Conservation (phyloP, 148 eudicot species). For the Diospyros kaki region DNA sequence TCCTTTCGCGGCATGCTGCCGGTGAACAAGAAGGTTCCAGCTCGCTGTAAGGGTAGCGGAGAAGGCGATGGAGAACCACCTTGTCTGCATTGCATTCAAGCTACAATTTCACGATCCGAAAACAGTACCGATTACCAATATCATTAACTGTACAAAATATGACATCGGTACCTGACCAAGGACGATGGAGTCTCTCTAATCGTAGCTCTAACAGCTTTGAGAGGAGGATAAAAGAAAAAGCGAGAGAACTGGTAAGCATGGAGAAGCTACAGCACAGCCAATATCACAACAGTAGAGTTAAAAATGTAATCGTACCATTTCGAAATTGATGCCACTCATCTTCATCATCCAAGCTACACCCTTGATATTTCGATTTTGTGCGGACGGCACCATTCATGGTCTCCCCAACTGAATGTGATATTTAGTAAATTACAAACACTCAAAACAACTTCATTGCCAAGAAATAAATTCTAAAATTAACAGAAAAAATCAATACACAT, state of each 20-base stretch:
- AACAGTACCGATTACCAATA: neutral
- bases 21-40: slow-evolving; percentile 48
- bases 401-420: slow-evolving; percentile 58
- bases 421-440: slow-evolving; percentile 3
- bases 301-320: slow-evolving; percentile 44
- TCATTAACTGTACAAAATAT: neutral
- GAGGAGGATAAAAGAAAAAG: neutral
- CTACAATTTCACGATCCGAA: neutral
- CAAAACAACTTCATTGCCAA: neutral
- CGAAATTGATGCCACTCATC: slow-evolving; percentile 76
- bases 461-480: neutral
- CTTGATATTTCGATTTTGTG: slow-evolving; percentile 45
- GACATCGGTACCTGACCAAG: slow-evolving; percentile 37
- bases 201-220: slow-evolving; percentile 64
- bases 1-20: slow-evolving; percentile 49
- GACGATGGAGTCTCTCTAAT: slow-evolving; percentile 49
- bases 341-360: slow-evolving; percentile 54
- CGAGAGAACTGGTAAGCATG: neutral
- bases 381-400: slow-evolving; percentile 38
- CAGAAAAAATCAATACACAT: neutral
- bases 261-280: neutral
- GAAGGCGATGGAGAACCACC: slow-evolving; percentile 69
- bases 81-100: slow-evolving; percentile 37
- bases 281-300: slow-evolving; percentile 2
- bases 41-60: slow-evolving; percentile 40